Conservation (phyloP, 1,284 basidiomycete genomes). For the Boletus calvinii region DNA sequence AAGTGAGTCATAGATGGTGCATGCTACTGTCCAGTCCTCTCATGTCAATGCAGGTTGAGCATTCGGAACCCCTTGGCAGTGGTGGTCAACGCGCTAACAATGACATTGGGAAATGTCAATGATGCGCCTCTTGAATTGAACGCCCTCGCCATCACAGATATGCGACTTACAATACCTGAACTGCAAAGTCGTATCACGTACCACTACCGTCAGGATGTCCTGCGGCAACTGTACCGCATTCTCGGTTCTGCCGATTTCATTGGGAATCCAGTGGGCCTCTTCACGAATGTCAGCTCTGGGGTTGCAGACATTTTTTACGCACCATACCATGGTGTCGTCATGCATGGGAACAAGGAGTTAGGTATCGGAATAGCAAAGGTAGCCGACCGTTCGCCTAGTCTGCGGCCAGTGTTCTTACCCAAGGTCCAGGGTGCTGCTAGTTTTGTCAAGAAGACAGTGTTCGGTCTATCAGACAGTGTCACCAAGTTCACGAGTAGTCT, state of each 20-base stretch:
- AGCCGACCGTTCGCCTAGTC: slow-evolving; percentile 4
- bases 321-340: slow-evolving; percentile 95
- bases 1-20: slow-evolving; percentile 56
- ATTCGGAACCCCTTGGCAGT: slow-evolving; percentile 93
- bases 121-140: slow-evolving; percentile 97
- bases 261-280: slow-evolving; percentile 91
- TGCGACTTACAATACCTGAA: slow-evolving; percentile 84
- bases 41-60: slow-evolving; percentile 54
- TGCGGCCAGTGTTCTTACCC: slow-evolving; percentile 12
- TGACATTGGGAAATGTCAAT: slow-evolving; percentile 97
- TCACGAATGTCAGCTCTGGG: slow-evolving; percentile 99
- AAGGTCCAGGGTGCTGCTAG: slow-evolving; percentile 83
- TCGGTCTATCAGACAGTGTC: slow-evolving; percentile 93
- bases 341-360: slow-evolving; percentile 95
- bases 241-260: slow-evolving; percentile 97
- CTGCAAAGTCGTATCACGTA: slow-evolving; percentile 84
- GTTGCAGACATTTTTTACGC: slow-evolving; percentile 99
- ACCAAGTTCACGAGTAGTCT: slow-evolving; percentile 98
- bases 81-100: slow-evolving; percentile 91
- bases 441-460: slow-evolving; percentile 98
- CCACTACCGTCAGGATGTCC: slow-evolving; percentile 93
- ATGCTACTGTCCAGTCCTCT: slow-evolving; percentile 4
- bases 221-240: slow-evolving; percentile 94
- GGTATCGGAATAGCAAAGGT: slow-evolving; percentile 98
- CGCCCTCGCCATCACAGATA: slow-evolving; percentile 93